phyloP scores from a whole-genome alignment of 2,329 filamentous ascomycete species.

The Hymenotorrendiella dingleyae region DNA sequence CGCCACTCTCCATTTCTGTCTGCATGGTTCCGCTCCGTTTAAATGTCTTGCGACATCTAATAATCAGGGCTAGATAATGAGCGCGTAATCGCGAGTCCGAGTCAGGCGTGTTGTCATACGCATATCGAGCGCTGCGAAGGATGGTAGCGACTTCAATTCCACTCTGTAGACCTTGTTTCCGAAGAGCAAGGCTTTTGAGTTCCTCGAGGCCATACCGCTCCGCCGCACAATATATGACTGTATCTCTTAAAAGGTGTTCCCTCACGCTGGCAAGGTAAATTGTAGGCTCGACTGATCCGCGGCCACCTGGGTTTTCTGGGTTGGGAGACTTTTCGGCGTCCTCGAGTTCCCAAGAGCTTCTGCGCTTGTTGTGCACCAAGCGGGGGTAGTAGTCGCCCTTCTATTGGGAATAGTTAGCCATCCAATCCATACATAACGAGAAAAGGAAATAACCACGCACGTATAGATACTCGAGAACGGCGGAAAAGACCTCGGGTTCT shows the following conservation, averaged over 20 bases:
- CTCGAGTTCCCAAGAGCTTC: constrained; percentile 78
- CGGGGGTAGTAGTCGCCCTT: constrained; percentile 90
- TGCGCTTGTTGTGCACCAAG: constrained; percentile 73
- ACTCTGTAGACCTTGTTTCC: constrained; percentile 87
- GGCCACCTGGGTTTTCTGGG: constrained; percentile 37
- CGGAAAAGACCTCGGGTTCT: constrained; percentile 85
- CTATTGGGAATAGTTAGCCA: constrained; percentile 1
- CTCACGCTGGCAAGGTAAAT: constrained; percentile 62
- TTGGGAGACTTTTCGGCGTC: constrained; percentile 38
- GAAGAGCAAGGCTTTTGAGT: constrained; percentile 75
- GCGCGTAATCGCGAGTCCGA: constrained; percentile 85
- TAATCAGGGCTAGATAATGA: constrained; percentile 89
- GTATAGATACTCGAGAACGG: constrained; percentile 74
- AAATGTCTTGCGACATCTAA: constrained; percentile 79
- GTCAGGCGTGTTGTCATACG: constrained; percentile 83
- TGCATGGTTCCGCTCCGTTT: constrained; percentile 95
- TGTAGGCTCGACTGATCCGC: constrained; percentile 57
- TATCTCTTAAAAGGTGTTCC: constrained; percentile 75
- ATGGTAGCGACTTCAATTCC: constrained; percentile 90
- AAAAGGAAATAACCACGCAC: neutral
- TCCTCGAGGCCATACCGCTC: constrained; percentile 79
- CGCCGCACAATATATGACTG: constrained; percentile 84
- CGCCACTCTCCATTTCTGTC: constrained; percentile 84
- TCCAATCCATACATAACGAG: neutral
- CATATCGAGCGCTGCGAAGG: constrained; percentile 78